Evolutionary conservation across 192 early-diverging fungal genomes (phyloP).

Genomic region (Geranomyces variabilis): DNA sequence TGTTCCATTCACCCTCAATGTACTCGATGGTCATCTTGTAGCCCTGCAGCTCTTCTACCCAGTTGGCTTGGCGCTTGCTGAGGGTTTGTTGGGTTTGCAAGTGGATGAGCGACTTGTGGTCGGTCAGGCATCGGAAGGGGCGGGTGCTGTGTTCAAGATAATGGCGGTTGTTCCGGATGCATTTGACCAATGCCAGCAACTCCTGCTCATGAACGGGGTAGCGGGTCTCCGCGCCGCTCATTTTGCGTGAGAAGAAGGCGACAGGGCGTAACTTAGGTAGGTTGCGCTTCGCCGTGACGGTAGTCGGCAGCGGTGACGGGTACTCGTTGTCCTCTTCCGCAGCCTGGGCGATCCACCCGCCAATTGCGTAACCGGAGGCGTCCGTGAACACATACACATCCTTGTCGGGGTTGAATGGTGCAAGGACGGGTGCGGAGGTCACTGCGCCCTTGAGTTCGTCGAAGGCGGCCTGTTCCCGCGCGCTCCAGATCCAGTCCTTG

Average conservation of each 20-base stretch:
- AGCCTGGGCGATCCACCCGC: constrained; percentile 3
- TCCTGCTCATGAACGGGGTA: constrained; percentile 33
- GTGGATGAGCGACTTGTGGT: constrained; percentile 49
- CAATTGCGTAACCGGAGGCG: constrained; percentile 11
- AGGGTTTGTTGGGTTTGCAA: constrained; percentile 35
- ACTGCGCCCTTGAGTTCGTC: neutral
- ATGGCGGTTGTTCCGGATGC: neutral
- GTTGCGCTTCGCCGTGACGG: neutral
- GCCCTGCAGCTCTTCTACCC: constrained; percentile 22
- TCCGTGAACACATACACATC: neutral
- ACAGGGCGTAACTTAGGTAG: constrained; percentile 9
- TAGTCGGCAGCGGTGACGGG: constrained; percentile 4
- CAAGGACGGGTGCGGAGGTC: constrained; percentile 22
- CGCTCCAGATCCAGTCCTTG: neutral
- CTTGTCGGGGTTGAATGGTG: neutral
- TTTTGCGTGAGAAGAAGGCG: constrained; percentile 24
- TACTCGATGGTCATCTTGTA: constrained; percentile 28
- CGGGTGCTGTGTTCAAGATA: neutral
- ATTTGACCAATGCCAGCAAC: constrained; percentile 26
- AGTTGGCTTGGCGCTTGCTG: constrained; percentile 41
- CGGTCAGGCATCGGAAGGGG: constrained; percentile 5
- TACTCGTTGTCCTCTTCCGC: neutral
- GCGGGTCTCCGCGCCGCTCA: constrained; percentile 5
- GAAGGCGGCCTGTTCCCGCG: constrained; percentile 12
- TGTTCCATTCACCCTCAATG: constrained; percentile 37